phyloP scores from a whole-genome alignment of 208 protist genomes.

The Porcisia hertigi region DNA sequence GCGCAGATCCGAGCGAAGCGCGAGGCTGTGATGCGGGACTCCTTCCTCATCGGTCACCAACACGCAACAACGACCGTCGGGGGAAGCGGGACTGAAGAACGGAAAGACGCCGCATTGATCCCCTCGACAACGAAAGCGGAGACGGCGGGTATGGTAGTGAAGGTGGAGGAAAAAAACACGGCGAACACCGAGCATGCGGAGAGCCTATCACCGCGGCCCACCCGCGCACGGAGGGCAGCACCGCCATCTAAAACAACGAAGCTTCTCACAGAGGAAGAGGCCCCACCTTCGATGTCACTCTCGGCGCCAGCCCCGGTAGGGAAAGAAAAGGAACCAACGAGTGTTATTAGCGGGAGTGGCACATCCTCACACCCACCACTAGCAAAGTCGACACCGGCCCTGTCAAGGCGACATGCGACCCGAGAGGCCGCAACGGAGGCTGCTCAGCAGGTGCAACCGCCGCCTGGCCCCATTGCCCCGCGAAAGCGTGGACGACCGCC shows the following conservation, averaged over 20 bases:
- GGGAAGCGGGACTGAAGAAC: background rate
- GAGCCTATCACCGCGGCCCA: constrained; percentile 1
- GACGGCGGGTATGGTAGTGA: background rate
- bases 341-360: background rate
- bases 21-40: constrained; percentile 56
- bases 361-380: background rate
- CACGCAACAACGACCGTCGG: background rate
- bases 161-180: background rate
- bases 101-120: background rate
- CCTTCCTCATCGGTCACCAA: constrained; percentile 28
- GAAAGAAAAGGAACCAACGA: background rate
- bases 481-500: background rate
- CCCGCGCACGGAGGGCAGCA: background rate
- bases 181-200: background rate
- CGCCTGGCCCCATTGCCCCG: background rate
- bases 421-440: background rate
- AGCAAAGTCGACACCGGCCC: background rate
- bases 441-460: background rate
- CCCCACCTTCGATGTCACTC: too few relatives aligned
- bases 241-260: background rate
- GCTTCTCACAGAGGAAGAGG: background rate
- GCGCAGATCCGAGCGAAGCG: constrained; percentile 66
- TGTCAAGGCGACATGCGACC: background rate
- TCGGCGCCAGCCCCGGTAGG: background rate
- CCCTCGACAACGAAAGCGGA: background rate